A percentile compares a stretch with the other conserved stretches of the same genome.
phyloP scores from a whole-genome alignment of 2,329 filamentous ascomycete species.

The Cladosporium sp. region DNA sequence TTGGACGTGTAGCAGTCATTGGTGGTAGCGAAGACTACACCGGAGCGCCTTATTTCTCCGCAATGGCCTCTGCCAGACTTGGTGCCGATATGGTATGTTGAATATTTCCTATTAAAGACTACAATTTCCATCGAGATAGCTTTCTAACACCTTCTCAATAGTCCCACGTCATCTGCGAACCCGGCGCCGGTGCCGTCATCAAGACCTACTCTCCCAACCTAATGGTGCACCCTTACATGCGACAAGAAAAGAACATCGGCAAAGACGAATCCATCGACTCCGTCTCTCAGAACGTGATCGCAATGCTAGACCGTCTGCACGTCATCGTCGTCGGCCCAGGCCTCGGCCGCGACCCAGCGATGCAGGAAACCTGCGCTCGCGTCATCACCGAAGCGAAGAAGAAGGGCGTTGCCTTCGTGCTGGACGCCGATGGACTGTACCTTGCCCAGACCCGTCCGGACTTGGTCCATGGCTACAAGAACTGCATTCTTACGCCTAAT shows the following conservation, averaged over 20 bases:
- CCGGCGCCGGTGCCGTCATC: constrained; percentile 75
- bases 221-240: constrained; percentile 97
- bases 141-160: constrained; percentile 33
- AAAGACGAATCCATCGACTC: constrained; percentile 54
- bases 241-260: constrained; percentile 60
- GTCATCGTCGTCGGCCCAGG: constrained; percentile 91
- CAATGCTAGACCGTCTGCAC: constrained; percentile 80
- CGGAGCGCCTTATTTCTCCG: constrained; percentile 94
- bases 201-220: constrained; percentile 97
- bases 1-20: constrained; percentile 87
- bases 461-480: constrained; percentile 71
- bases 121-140: background rate
- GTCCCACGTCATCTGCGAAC: constrained; percentile 95
- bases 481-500: constrained; percentile 89
- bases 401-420: constrained; percentile 68
- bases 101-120: background rate
- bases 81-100: constrained; percentile 80
- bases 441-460: constrained; percentile 71
- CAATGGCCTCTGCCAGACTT: constrained; percentile 87
- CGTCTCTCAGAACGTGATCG: constrained; percentile 65
- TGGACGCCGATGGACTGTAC: constrained; percentile 85
- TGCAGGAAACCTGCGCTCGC: constrained; percentile 77
- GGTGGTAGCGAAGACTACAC: constrained; percentile 96
- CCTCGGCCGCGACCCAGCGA: constrained; percentile 80
- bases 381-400: constrained; percentile 76